Conservation (phyloP, 768 basidiomycete genomes). For the Serendipita vermifera region DNA sequence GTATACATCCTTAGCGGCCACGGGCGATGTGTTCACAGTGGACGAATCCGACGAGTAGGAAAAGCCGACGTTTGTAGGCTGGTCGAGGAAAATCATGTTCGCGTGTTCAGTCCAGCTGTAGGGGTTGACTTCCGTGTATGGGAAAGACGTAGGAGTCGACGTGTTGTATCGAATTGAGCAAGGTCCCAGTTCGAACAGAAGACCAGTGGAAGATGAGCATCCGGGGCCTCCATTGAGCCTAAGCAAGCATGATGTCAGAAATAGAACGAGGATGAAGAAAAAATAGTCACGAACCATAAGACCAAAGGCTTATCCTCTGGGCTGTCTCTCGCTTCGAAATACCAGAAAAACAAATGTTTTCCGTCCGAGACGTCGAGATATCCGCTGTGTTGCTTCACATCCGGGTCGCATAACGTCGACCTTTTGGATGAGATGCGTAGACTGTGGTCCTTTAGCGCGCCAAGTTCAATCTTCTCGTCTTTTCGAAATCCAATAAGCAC, state of each 20-base stretch:
- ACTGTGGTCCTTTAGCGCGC: neutral
- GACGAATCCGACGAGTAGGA: conserved; percentile 70
- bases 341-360: conserved; percentile 85
- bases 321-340: conserved; percentile 63
- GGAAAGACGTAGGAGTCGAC: conserved; percentile 21
- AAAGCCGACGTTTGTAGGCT: conserved; percentile 83
- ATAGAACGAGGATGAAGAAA: neutral
- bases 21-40: conserved; percentile 64
- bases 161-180: conserved; percentile 67
- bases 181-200: conserved; percentile 87
- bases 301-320: conserved; percentile 72
- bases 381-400: conserved; percentile 71
- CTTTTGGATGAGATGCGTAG: conserved; percentile 42
- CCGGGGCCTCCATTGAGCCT: conserved; percentile 59
- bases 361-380: conserved; percentile 71
- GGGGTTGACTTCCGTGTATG: conserved; percentile 36
- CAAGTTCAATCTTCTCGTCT: neutral
- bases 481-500: neutral
- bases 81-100: conserved; percentile 33
- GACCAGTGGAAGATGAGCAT: conserved; percentile 50
- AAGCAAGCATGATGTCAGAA: neutral
- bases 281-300: conserved; percentile 43
- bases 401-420: conserved; percentile 62
- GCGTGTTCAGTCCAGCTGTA: conserved; percentile 76
- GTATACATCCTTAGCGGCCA: conserved; percentile 82